Percentiles rank a stretch among this genome's conserved stretches.
Evolutionary conservation across 495 filamentous ascomycete genomes (phyloP).

Genomic region (Ascodesmis nigricans): DNA sequence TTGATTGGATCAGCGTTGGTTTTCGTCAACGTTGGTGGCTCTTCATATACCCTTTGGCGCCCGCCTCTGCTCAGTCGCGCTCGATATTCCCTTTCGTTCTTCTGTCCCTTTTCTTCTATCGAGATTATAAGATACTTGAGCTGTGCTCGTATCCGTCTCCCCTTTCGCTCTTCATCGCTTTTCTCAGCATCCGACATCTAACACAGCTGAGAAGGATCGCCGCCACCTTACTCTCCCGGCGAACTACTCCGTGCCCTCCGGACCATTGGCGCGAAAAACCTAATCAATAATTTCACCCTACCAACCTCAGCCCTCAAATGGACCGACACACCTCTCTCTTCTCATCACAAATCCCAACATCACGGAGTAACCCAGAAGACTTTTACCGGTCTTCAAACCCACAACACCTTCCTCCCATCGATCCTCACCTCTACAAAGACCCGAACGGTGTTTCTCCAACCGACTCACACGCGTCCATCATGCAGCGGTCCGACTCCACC

Average conservation of each 20-base stretch:
- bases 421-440: constrained; percentile 4
- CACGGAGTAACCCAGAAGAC: constrained; percentile 14
- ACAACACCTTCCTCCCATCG: constrained; percentile 6
- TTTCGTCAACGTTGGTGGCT: too few relatives aligned
- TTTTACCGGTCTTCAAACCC: constrained; percentile 13
- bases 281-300: background rate
- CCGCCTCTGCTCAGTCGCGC: background rate
- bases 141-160: background rate
- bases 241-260: too few relatives aligned
- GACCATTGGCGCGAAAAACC: too few relatives aligned
- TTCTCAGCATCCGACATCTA: too few relatives aligned
- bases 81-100: background rate
- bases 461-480: constrained; percentile 20
- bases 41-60: background rate
- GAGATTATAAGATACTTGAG: background rate
- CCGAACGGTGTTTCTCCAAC: constrained; percentile 12
- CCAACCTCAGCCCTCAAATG: background rate
- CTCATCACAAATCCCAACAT: constrained; percentile 2
- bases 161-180: background rate
- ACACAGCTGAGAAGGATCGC: background rate
- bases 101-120: background rate
- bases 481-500: constrained; percentile 4
- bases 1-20: background rate
- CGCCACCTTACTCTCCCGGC: background rate
- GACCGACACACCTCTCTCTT: background rate